Conservation (phyloP, 352 stramenopile genomes). For the Globisporangium spiculum region DNA sequence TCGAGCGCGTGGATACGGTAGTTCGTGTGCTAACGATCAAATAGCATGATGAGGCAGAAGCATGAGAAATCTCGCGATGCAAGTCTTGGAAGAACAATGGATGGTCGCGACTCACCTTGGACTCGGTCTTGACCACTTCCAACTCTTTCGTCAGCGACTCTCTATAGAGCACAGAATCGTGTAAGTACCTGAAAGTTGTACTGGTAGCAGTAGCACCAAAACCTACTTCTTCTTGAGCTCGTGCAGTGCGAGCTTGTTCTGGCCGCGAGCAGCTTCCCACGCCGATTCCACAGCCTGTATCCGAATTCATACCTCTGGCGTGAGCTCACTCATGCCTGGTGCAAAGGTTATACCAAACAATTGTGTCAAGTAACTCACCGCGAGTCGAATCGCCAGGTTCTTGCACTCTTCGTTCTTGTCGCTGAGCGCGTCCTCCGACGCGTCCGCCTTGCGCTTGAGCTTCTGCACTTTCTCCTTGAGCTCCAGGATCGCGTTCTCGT, state of each 20-base stretch:
- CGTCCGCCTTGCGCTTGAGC: conserved; percentile 58
- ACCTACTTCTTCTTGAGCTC: conserved; percentile 78
- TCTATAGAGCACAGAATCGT: conserved; percentile 15
- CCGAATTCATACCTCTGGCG: too few species aligned
- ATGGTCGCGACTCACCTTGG: conserved; percentile 32
- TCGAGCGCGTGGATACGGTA: conserved; percentile 75
- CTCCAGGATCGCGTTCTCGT: conserved; percentile 71
- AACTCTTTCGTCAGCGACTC: conserved; percentile 67
- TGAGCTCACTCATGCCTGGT: not conserved
- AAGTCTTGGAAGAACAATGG: too few species aligned
- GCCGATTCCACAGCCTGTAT: conserved; percentile 67
- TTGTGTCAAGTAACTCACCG: conserved; percentile 27
- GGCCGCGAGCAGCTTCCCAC: conserved; percentile 70
- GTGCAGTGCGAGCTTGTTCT: conserved; percentile 76
- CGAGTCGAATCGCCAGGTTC: conserved; percentile 56
- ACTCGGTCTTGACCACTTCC: conserved; percentile 61
- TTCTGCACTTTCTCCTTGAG: conserved; percentile 77
- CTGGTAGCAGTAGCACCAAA: not conserved
- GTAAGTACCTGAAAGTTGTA: not conserved
- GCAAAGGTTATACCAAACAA: too few species aligned
- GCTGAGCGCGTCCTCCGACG: conserved; percentile 37
- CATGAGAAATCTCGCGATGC: not conserved
- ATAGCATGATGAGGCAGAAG: too few species aligned
- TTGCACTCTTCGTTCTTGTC: conserved; percentile 75
- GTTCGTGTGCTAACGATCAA: conserved; percentile 46